Evolutionary conservation across 73 alveolate genomes (phyloP), one percentile per base, ranked within the genome.

Genomic region (Halteria grandinella): DNA sequence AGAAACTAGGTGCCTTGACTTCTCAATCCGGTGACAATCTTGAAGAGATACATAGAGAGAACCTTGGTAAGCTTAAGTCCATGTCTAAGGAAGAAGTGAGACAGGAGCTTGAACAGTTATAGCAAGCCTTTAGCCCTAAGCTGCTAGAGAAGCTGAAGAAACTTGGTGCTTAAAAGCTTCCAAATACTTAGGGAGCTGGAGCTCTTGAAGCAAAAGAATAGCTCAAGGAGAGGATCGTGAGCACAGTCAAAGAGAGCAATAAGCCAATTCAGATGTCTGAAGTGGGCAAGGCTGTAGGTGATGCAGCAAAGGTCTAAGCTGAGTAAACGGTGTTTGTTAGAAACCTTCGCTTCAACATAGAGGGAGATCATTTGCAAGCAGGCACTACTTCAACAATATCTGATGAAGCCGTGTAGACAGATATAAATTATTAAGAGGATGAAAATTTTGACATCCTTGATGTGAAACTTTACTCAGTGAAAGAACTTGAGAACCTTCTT

Each of bases 31-130:
- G n/a, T n/a, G n/a, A 29, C 28, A 10, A 10, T 25, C 69, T 45
- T 28, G 32, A 43, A 8, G 18, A 11, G 15, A 66, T 44, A 15
- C 69, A 66, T 66, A 5, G 28, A 21, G 80, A 66, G 15, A 66
- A 66, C 28, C 4, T 44, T n/a, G 21, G 28, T 8, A 66, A 32
- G 29, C 17, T 66, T 20, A 21, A 23, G 27, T 1, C 17, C 7
- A 66, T 66, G 80, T 66, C 80, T 4, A 44, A 66, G 43, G 63
- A 66, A 25, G 80, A 66, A 14, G 6, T 66, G 3, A 41, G 47
- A 20, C 69, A 66, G 15, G 23, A 66, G 29, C 5, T 66, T 2
- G 80, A 66, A 27, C 47, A 29, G 31, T 14, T 66, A 1, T 1
- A 45, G 28, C 1, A n/a, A 0, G 47, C 43, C 29, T 25, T 66